Percentiles rank a stretch among this genome's conserved stretches.
Conservation (phyloP, 2,329 filamentous ascomycete species). For the Penicillium occitanis region DNA sequence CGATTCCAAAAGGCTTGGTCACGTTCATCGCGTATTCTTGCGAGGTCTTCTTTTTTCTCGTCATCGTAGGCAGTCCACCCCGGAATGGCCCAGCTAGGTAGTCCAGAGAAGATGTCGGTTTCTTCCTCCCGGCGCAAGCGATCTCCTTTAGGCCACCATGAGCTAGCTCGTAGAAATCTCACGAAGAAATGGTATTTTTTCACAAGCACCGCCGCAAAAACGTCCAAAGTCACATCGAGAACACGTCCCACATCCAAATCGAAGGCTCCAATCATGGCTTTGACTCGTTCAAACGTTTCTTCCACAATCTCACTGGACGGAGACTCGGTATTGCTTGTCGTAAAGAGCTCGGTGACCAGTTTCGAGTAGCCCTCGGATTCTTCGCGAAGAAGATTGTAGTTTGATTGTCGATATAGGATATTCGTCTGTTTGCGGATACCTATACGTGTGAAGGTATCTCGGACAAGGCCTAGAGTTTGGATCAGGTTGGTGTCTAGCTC, state of each 20-base stretch:
- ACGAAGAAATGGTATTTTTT: slow-evolving; percentile 94
- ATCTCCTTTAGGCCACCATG: slow-evolving; percentile 86
- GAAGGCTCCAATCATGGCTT: slow-evolving; percentile 93
- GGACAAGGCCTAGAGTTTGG: slow-evolving; percentile 73
- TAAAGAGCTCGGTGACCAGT: slow-evolving; percentile 91
- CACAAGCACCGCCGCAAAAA: slow-evolving; percentile 89
- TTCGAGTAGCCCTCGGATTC: slow-evolving; percentile 98
- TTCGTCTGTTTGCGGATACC: slow-evolving; percentile 90
- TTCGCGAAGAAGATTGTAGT: slow-evolving; percentile 92
- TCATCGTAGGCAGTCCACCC: slow-evolving; percentile 65
- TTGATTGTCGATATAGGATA: slow-evolving; percentile 88
- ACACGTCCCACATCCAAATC: slow-evolving; percentile 94
- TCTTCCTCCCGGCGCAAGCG: slow-evolving; percentile 43
- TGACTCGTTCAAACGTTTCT: slow-evolving; percentile 86
- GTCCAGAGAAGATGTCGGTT: slow-evolving; percentile 52
- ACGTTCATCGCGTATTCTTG: slow-evolving; percentile 59
- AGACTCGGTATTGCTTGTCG: slow-evolving; percentile 72
- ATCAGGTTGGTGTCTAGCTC: slow-evolving; percentile 79
- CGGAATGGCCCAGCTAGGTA: slow-evolving; percentile 85
- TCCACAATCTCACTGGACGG: slow-evolving; percentile 75
- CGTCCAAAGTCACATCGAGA: slow-evolving; percentile 89
- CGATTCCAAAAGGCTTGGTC: slow-evolving; percentile 79
- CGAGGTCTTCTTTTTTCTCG: slow-evolving; percentile 64
- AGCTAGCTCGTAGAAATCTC: slow-evolving; percentile 85
- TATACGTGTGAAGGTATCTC: slow-evolving; percentile 78